Percentiles rank a stretch among this genome's conserved stretches.
Evolutionary conservation across 2,329 filamentous ascomycete species (phyloP).

Genomic region (Xenoacremonium recifei): DNA sequence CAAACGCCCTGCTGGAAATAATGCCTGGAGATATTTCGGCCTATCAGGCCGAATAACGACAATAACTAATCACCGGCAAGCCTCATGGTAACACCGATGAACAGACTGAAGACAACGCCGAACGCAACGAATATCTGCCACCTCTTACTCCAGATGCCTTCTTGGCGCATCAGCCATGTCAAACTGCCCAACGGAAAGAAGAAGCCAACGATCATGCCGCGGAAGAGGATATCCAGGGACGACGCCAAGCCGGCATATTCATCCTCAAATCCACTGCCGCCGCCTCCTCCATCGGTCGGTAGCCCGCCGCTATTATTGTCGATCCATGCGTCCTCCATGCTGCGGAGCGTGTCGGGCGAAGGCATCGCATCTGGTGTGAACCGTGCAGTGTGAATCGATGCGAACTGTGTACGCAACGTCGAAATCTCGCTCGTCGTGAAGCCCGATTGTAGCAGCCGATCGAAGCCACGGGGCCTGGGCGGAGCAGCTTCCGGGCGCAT

Average conservation of each 20-base stretch:
- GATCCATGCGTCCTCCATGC: slow-evolving; percentile 88
- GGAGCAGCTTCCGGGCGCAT: slow-evolving; percentile 26
- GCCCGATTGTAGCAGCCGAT: slow-evolving; percentile 76
- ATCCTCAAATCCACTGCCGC: slow-evolving; percentile 40
- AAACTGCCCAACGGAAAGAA: slow-evolving; percentile 89
- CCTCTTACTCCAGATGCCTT: slow-evolving; percentile 81
- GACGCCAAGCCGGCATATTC: slow-evolving; percentile 49
- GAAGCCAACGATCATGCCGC: slow-evolving; percentile 88
- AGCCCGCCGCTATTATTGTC: slow-evolving; percentile 59
- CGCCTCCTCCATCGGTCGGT: slow-evolving; percentile 37
- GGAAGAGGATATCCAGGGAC: slow-evolving; percentile 79
- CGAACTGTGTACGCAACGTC: slow-evolving; percentile 82
- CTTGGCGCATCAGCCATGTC: slow-evolving; percentile 81
- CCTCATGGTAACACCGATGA: slow-evolving; percentile 66
- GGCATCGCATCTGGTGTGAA: slow-evolving; percentile 91
- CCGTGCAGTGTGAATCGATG: slow-evolving; percentile 75
- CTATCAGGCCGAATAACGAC: no score
- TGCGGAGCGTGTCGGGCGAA: slow-evolving; percentile 68
- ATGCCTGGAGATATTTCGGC: no score
- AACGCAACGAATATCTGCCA: slow-evolving; percentile 85
- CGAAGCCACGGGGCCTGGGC: slow-evolving; percentile 68
- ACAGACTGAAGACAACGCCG: slow-evolving; percentile 76
- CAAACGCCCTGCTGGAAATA: no score
- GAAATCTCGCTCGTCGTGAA: slow-evolving; percentile 83
- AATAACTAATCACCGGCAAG: slow-evolving; percentile 42